These are phyloP conservation scores for Metroxylon sagu DNA, from an alignment of 176 grass and related monocot species.

Conservation along the genomic window DNA sequence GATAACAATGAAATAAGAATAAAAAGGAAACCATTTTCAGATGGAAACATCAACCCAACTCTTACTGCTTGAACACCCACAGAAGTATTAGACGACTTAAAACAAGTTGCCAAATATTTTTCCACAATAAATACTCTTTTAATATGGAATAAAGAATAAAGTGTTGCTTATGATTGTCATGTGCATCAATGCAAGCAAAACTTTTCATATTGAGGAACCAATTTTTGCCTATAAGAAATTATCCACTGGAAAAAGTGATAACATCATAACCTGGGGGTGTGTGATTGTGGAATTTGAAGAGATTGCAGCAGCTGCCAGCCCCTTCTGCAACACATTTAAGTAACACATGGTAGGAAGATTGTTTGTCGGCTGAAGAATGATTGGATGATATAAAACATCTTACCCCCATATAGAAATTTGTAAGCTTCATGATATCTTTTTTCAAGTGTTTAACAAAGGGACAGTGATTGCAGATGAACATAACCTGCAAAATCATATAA, in stretches of 20 bases:
- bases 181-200: no score
- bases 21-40: no score
- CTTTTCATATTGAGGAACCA: neutral
- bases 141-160: no score
- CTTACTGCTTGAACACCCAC: no score
- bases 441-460: constrained; percentile 90
- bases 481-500: constrained; percentile 46
- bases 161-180: no score
- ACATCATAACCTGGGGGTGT: constrained; percentile 56
- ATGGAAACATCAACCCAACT: no score
- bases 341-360: neutral
- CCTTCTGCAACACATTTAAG: constrained; percentile 49
- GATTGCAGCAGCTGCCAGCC: constrained; percentile 65
- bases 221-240: no score
- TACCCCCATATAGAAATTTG: constrained; percentile 74
- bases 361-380: neutral
- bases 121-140: no score
- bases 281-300: constrained; percentile 72
- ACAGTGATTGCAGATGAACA: constrained; percentile 90
- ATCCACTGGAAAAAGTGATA: neutral
- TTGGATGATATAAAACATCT: neutral
- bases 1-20: no score
- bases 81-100: no score
- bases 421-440: constrained; percentile 72
- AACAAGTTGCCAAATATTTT: no score